Base-by-base conservation (phyloP, 345 rosid species). In the Syzygium aqueum region DNA sequence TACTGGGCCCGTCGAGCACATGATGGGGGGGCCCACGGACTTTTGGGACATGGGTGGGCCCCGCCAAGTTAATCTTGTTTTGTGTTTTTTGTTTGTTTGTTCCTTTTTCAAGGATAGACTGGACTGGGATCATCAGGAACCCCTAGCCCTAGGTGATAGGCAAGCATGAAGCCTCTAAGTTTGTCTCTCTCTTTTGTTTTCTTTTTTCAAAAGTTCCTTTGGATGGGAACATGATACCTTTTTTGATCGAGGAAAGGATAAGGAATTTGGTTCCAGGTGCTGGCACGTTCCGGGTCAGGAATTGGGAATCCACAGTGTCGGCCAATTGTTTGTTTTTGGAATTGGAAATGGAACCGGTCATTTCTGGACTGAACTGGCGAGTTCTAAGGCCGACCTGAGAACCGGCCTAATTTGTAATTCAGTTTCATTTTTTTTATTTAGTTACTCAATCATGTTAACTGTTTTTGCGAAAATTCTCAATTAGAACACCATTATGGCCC, bases 301-400 rank as follows among this genome's bases (percentile, higher is more conserved):
- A 33, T 19, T 25, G 5, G 21, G 80, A 73, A 33, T 33, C 25
- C 9, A 4, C 5, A 13, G 0, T 9, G 49, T 73, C 0, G 6
- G 25, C 25, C 4, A 3, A 1, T 9, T 19, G 11, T 19, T 19
- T 4, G 1, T 9, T 33, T 73, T 73, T 9, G 46, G 13, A 33
- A 73, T 33, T 12, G 23, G 0, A 17, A 67, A 33, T 0, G 3
- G 1, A 17, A 9, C 25, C 13, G 0, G 0, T 33, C 1, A n/a
- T n/a, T n/a, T n/a, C n/a, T n/a, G n/a, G n/a, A 65, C 1, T 1
- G 0, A 65, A 30, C 11, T 0, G 0, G 10, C 12, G 0, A 0
- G 10, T 53, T 53, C 57, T 53, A 53, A 9, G 23, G 27, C 10
- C 5, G 27, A 23, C 2, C 11, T 0, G 12, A 22, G 12, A 54